phyloP scores from a whole-genome alignment of 2,329 filamentous ascomycete species.

The Bipolaris victoriae region DNA sequence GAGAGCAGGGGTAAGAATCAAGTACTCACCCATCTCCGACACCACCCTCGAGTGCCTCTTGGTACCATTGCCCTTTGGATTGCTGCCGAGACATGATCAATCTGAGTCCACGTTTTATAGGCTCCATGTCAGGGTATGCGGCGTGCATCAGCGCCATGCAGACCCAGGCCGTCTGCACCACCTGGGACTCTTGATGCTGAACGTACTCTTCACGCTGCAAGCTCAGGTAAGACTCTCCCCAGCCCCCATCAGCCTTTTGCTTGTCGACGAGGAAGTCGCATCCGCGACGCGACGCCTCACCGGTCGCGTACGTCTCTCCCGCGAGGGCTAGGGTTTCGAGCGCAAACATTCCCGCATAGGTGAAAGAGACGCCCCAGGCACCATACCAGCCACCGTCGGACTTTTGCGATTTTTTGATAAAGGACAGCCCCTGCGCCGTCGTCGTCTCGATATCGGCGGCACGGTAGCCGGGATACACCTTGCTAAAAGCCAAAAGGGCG shows the following conservation, averaged over 20 bases:
- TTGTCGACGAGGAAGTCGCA: conserved; percentile 8
- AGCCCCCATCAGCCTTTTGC: conserved; percentile 10
- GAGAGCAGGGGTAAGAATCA: conserved; percentile 1
- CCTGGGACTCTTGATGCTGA: conserved; percentile 3
- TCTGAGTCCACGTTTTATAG: conserved; percentile 1
- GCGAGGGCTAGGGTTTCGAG: conserved; percentile 5
- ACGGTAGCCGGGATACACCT: conserved; percentile 1
- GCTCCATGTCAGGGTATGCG: not conserved
- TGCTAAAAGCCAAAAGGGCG: conserved; percentile 1
- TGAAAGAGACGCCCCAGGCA: conserved; percentile 12
- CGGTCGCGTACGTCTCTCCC: conserved; percentile 1
- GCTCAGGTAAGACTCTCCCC: conserved; percentile 9
- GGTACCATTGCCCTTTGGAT: conserved; percentile 5
- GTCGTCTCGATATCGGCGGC: not conserved
- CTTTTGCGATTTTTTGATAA: not conserved
- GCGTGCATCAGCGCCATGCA: conserved; percentile 4
- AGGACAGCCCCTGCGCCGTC: not conserved
- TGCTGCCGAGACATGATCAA: conserved; percentile 4
- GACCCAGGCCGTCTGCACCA: conserved; percentile 6
- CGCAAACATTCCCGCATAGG: conserved; percentile 10
- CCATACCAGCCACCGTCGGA: conserved; percentile 10
- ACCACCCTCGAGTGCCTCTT: conserved; percentile 4
- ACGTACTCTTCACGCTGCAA: conserved; percentile 1
- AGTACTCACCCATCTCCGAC: conserved; percentile 5
- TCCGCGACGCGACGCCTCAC: not conserved